These are phyloP conservation scores for Teunomyces tritomae DNA, from an alignment of 805 yeast genomes.

Conservation along the genomic window DNA sequence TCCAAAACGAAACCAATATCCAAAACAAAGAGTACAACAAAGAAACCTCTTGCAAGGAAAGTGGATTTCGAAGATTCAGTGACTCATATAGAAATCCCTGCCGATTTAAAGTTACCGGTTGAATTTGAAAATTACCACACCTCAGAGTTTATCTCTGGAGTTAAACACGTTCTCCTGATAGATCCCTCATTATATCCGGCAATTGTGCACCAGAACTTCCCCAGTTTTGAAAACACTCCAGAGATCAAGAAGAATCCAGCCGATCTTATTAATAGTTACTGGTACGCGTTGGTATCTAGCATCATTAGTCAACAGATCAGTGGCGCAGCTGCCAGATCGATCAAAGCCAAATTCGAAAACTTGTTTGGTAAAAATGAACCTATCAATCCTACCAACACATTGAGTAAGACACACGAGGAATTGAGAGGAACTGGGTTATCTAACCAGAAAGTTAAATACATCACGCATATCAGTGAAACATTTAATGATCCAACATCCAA, in stretches of 20 bases:
- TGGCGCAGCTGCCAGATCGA: slow-evolving; percentile 76
- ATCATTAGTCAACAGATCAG: slow-evolving; percentile 74
- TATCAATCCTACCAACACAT: slow-evolving; percentile 54
- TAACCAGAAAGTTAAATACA: slow-evolving; percentile 61
- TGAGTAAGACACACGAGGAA: slow-evolving; percentile 40
- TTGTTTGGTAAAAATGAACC: slow-evolving; percentile 26
- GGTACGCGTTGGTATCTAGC: slow-evolving; percentile 36
- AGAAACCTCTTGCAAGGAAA: slow-evolving; percentile 2
- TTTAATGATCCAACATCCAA: slow-evolving; percentile 42
- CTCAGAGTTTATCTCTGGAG: slow-evolving; percentile 33
- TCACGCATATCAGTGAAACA: slow-evolving; percentile 51
- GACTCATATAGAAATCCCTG: slow-evolving; percentile 7
- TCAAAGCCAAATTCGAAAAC: slow-evolving; percentile 45
- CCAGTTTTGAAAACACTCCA: slow-evolving; percentile 13
- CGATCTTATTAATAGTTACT: slow-evolving; percentile 27
- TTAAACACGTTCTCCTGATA: slow-evolving; percentile 23
- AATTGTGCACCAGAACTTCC: slow-evolving; percentile 28
- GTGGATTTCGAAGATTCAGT: slow-evolving; percentile 10
- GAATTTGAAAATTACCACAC: slow-evolving; percentile 28
- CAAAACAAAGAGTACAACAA: not conserved
- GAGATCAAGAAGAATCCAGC: slow-evolving; percentile 3
- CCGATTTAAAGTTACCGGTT: slow-evolving; percentile 18
- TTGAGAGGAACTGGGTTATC: slow-evolving; percentile 70
- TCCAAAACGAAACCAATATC: not conserved
- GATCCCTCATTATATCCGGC: slow-evolving; percentile 38